These are phyloP conservation scores for Solanum gandarillasii DNA, from an alignment of 257 asterid genomes.

Conservation along the genomic window DNA sequence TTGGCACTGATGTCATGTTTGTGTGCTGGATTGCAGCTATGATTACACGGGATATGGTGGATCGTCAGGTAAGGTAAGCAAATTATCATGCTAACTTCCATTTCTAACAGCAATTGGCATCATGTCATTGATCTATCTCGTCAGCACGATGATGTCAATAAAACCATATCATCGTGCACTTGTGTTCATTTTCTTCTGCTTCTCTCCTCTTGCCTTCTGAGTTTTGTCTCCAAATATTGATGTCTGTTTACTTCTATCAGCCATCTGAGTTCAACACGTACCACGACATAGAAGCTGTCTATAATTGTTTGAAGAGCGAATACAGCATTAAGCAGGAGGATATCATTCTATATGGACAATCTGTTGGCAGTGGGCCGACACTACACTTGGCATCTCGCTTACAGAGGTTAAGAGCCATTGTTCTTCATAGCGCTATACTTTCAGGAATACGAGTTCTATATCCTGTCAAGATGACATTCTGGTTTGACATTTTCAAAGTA, in stretches of 20 bases:
- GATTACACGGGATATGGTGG: constrained; percentile 98
- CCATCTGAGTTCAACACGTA: constrained; percentile 95
- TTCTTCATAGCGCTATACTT: constrained; percentile 97
- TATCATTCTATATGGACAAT: constrained; percentile 89
- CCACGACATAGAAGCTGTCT: constrained; percentile 88
- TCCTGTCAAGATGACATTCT: constrained; percentile 90
- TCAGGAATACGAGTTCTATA: constrained; percentile 94
- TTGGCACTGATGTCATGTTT: not conserved
- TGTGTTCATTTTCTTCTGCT: not conserved
- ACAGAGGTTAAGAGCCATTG: constrained; percentile 71
- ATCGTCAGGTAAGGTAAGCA: constrained; percentile 93
- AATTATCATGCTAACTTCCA: not conserved
- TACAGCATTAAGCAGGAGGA: constrained; percentile 90
- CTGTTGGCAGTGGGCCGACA: constrained; percentile 97
- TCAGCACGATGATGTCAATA: not conserved
- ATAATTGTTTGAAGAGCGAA: constrained; percentile 67
- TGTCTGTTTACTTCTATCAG: constrained; percentile 28
- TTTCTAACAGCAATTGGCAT: not conserved
- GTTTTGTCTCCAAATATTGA: constrained; percentile 2
- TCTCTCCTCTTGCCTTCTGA: not conserved
- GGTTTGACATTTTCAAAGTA: constrained; percentile 98
- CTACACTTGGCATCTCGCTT: constrained; percentile 76
- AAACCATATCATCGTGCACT: not conserved
- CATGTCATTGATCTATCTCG: not conserved
- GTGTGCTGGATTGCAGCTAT: constrained; percentile 53